These are phyloP conservation scores for Rhodomyrtus psidioides DNA, from an alignment of 441 rosid species.

Conservation along the genomic window DNA sequence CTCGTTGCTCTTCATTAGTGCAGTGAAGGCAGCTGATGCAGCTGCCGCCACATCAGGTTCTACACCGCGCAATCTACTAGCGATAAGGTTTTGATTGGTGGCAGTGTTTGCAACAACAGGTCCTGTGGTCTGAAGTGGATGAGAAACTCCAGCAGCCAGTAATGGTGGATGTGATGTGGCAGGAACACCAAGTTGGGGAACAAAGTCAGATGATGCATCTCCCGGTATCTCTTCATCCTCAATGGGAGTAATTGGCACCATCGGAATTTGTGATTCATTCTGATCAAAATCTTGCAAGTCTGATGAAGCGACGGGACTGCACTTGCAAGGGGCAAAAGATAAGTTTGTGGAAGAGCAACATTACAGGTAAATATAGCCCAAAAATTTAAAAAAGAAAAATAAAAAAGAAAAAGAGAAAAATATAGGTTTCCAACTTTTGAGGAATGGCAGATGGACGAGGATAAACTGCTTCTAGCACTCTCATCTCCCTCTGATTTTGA, in stretches of 20 bases:
- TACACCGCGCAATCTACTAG: conserved; percentile 17
- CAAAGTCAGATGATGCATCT: conserved; percentile 35
- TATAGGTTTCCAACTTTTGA: conserved; percentile 32
- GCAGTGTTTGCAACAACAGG: conserved; percentile 8
- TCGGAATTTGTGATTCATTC: conserved; percentile 37
- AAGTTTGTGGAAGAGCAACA: conserved; percentile 6
- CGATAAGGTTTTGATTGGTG: conserved; percentile 20
- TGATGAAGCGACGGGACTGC: conserved; percentile 58
- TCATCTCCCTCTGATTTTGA: conserved; percentile 61
- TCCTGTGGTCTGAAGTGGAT: conserved; percentile 14
- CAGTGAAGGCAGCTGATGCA: conserved; percentile 64
- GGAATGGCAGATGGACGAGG: conserved; percentile 82
- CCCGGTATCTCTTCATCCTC: conserved; percentile 71
- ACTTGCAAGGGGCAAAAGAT: conserved; percentile 4
- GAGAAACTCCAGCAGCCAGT: conserved; percentile 22
- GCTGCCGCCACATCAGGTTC: conserved; percentile 48
- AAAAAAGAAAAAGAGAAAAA: background rate
- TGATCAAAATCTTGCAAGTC: conserved; percentile 31
- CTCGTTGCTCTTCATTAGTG: conserved; percentile 55
- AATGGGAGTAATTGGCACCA: conserved; percentile 72
- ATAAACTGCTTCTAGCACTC: conserved; percentile 79
- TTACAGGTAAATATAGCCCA: conserved; percentile 1
- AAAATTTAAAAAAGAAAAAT: background rate
- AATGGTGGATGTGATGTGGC: conserved; percentile 32
- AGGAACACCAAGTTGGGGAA: conserved; percentile 20